Conservation (phyloP, 1,139 yeast species). For the Blastobotrys persicus region DNA sequence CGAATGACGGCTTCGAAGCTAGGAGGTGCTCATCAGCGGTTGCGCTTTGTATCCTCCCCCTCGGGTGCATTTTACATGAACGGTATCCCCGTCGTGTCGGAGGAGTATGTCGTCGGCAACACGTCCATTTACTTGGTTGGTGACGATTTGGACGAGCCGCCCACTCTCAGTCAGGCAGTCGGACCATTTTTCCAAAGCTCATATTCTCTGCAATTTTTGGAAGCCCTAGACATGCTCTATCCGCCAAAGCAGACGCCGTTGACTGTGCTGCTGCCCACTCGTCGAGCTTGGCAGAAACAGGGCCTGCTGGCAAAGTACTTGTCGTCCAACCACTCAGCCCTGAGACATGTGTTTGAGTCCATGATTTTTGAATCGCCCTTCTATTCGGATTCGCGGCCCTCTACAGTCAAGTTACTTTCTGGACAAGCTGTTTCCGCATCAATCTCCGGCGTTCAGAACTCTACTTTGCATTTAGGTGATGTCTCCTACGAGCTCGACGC, state of each 20-base stretch:
- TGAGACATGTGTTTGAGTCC: slow-evolving; percentile 54
- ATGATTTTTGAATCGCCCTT: slow-evolving; percentile 61
- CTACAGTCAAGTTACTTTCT: slow-evolving; percentile 22
- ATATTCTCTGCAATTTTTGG: slow-evolving; percentile 49
- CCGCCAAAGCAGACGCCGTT: slow-evolving; percentile 58
- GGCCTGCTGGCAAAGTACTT: slow-evolving; percentile 64
- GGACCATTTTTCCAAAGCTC: slow-evolving; percentile 57
- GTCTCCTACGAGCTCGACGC: slow-evolving; percentile 36
- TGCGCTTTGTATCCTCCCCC: slow-evolving; percentile 25
- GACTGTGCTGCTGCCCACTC: slow-evolving; percentile 77
- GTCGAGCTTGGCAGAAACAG: slow-evolving; percentile 66
- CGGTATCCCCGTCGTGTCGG: slow-evolving; percentile 45
- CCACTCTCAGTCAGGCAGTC: slow-evolving; percentile 50
- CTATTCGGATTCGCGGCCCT: slow-evolving; percentile 58
- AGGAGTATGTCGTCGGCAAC: slow-evolving; percentile 50
- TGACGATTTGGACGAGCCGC: slow-evolving; percentile 56
- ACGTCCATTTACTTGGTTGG: slow-evolving; percentile 64
- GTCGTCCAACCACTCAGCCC: slow-evolving; percentile 48
- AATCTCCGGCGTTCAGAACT: slow-evolving; percentile 28
- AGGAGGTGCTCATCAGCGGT: slow-evolving; percentile 38
- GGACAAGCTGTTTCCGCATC: slow-evolving; percentile 20
- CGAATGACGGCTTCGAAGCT: slow-evolving; percentile 44
- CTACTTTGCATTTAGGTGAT: slow-evolving; percentile 31
- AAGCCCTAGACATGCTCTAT: slow-evolving; percentile 48
- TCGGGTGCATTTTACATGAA: slow-evolving; percentile 45